A percentile compares a stretch with the other conserved stretches of the same genome.
Evolutionary conservation across 495 filamentous ascomycete genomes (phyloP).

Genomic region (Penicillium goetzii): DNA sequence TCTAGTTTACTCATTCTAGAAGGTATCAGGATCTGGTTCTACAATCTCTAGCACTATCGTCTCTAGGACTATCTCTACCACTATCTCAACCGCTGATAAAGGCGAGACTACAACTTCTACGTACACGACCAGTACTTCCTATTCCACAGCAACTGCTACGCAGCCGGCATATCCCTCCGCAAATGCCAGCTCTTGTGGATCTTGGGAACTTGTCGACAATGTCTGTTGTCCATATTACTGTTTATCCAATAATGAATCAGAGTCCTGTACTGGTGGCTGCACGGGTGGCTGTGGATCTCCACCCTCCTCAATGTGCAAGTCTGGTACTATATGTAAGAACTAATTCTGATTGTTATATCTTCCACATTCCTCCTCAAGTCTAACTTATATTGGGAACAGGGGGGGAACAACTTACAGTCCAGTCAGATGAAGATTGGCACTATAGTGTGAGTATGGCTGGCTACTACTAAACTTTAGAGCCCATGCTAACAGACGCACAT

Average conservation of each 20-base stretch:
- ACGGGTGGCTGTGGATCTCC: conserved; percentile 1
- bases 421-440: not conserved
- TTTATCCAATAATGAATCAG: conserved; percentile 4
- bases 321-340: conserved; percentile 4
- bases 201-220: conserved; percentile 7
- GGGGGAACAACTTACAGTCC: not conserved
- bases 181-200: conserved; percentile 2
- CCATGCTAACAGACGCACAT: not conserved
- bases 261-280: conserved; percentile 3
- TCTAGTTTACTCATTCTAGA: not conserved
- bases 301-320: conserved; percentile 8
- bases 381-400: not conserved
- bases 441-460: not conserved
- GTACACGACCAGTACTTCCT: conserved; percentile 5
- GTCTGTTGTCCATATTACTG: conserved; percentile 7
- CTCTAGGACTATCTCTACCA: not conserved
- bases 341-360: not conserved
- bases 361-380: not conserved
- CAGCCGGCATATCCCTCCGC: conserved; percentile 1
- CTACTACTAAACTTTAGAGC: too few species aligned
- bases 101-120: not conserved
- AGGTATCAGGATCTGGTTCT: not conserved
- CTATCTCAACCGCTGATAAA: not conserved
- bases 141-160: not conserved
- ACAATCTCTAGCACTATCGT: not conserved